These are phyloP conservation scores for Pulveroboletus ravenelii DNA, from an alignment of 768 basidiomycete genomes.

Conservation along the genomic window DNA sequence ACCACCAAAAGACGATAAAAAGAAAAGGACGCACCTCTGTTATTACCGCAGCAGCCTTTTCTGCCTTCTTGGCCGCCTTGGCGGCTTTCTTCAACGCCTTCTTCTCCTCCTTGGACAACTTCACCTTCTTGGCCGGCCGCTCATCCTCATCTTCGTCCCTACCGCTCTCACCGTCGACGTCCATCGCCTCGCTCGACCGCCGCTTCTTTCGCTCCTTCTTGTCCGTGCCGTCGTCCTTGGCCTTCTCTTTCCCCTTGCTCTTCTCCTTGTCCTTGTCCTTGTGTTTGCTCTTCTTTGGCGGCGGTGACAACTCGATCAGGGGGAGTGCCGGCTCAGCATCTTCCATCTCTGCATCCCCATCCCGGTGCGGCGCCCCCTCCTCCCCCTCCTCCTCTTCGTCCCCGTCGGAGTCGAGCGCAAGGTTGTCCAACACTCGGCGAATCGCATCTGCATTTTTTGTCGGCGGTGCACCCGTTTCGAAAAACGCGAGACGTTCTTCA, in stretches of 20 bases:
- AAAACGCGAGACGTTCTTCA: constrained; percentile 91
- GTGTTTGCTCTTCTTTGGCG: constrained; percentile 57
- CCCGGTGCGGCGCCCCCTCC: constrained; percentile 25
- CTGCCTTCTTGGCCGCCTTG: constrained; percentile 58
- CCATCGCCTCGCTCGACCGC: constrained; percentile 63
- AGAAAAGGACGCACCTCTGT: constrained; percentile 31
- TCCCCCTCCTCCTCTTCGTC: constrained; percentile 48
- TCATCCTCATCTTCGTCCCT: constrained; percentile 36
- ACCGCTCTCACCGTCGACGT: constrained; percentile 52
- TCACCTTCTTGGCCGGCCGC: constrained; percentile 61
- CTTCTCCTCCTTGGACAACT: constrained; percentile 82
- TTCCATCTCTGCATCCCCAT: constrained; percentile 41
- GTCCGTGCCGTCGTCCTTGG: not conserved
- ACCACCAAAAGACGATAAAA: not conserved
- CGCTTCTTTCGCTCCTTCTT: constrained; percentile 48
- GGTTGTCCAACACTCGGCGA: constrained; percentile 76
- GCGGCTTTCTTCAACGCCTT: constrained; percentile 77
- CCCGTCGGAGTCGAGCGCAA: constrained; percentile 67
- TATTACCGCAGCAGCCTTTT: constrained; percentile 28
- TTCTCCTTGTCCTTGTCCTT: constrained; percentile 40
- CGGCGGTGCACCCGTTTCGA: constrained; percentile 86
- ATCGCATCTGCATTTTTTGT: constrained; percentile 92
- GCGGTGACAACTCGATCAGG: constrained; percentile 50
- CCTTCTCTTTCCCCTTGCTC: constrained; percentile 6
- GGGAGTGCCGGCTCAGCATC: constrained; percentile 47